Percentiles rank a stretch among this genome's conserved stretches.
Conservation (phyloP, 306 rosid species). For the Sicyos baderoa region DNA sequence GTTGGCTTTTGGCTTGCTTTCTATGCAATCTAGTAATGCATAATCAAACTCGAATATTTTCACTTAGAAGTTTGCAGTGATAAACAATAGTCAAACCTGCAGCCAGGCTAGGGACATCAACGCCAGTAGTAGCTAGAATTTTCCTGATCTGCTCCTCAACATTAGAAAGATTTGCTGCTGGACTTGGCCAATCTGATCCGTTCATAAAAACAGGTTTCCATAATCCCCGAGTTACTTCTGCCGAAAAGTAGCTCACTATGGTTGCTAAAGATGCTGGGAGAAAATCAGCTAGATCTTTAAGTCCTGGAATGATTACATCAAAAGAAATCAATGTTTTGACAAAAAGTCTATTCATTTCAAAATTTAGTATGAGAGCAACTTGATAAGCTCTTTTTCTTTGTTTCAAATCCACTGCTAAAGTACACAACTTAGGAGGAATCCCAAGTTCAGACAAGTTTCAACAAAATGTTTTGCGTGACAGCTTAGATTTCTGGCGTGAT, state of each 20-base stretch:
- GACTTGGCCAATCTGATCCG: conserved; percentile 99
- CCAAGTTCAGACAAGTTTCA: conserved; percentile 5
- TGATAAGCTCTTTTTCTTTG: neutral
- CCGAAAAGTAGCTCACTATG: conserved; percentile 88
- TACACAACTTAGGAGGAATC: neutral
- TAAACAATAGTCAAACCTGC: conserved; percentile 46
- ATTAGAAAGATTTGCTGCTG: conserved; percentile 70
- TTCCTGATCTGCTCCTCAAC: conserved; percentile 90
- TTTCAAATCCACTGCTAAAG: neutral
- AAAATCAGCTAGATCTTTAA: conserved; percentile 92
- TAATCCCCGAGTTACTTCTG: conserved; percentile 89
- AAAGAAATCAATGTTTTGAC: conserved; percentile 13
- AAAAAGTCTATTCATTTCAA: neutral
- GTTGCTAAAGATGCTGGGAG: conserved; percentile 96
- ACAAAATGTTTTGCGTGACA: neutral
- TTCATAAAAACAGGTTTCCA: conserved; percentile 96
- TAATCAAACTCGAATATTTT: neutral
- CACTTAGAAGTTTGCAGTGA: conserved; percentile 8
- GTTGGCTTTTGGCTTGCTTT: neutral
- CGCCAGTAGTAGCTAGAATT: conserved; percentile 93
- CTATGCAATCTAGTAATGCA: neutral
- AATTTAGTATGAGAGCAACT: neutral
- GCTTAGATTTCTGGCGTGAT: no score
- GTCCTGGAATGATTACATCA: conserved; percentile 44
- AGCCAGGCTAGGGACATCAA: conserved; percentile 84